Evolutionary conservation across 179 eudicot genomes (phyloP), one percentile per base, ranked within the genome.

Genomic region (Beta corolliflora): DNA sequence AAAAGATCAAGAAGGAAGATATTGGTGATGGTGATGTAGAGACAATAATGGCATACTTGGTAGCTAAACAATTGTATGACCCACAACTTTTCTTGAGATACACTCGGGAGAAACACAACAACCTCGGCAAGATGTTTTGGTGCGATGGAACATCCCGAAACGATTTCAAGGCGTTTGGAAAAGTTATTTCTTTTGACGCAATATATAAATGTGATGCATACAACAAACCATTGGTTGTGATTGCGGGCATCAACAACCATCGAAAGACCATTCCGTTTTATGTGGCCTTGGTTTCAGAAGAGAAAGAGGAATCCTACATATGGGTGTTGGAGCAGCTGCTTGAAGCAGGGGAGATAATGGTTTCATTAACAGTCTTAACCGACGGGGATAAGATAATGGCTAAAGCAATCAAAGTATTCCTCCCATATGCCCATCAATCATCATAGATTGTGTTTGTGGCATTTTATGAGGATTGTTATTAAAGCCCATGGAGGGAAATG

Each of bases 171-270:
- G 9, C 48, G 8, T 76, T 81, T 5, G 48, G 76, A 0, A 61
- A 44, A 14, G 63, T 46, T 7, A 21, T 73, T 21, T 74, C 50
- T 2, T 81, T 81, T 50, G 83, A 65, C 31, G 18, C 66, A 0
- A 81, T 44, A 9, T 81, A 74, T 8, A 41, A 41, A 15, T 8
- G 25, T 10, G 77, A 76, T 12, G 14, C 14, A 0, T 56, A 77
- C 21, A 13, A 59, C 0, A 60, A 41, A 50, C 77, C 29, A 25
- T 25, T 25, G 29, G 29, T 25, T 25, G 29, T 25, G 29, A 25
- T 25, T 25, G 29, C 1, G 29, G 29, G 29, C 29, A 25, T 25
- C 29, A 25, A 25, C 29, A 25, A 25, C 29, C 29, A 25, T 25
- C 29, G 29, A 25, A 25, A 25, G 29, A 25, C 29, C 29, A 25